Evolutionary conservation across 371 early-diverging fungal species (phyloP).

Genomic region (Umbelopsis sp.): DNA sequence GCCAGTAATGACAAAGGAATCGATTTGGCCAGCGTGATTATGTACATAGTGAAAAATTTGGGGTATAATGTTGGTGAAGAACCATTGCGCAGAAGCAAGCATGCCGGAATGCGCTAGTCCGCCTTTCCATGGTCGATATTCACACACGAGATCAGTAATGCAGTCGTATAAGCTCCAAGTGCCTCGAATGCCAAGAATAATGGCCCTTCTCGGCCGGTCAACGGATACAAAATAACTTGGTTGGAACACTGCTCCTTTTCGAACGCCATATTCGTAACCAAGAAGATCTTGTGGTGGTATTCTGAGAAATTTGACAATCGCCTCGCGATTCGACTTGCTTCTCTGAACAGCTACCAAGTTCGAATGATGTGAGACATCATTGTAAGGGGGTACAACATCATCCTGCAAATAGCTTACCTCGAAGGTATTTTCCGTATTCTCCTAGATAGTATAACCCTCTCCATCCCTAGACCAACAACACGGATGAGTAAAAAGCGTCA

Average conservation of each 20-base stretch:
- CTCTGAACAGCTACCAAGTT: conserved; percentile 60
- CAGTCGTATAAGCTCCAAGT: conserved; percentile 79
- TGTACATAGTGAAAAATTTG: conserved; percentile 55
- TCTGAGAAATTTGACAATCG: conserved; percentile 69
- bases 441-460: conserved; percentile 52
- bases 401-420: conserved; percentile 29
- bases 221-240: conserved; percentile 81
- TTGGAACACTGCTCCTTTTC: conserved; percentile 71
- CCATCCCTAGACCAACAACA: conserved; percentile 39
- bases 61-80: conserved; percentile 73
- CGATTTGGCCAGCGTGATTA: conserved; percentile 24
- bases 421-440: conserved; percentile 53
- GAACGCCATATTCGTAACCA: conserved; percentile 75
- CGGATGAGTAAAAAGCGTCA: not conserved
- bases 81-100: conserved; percentile 79
- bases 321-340: conserved; percentile 67
- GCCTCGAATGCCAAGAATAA: conserved; percentile 84
- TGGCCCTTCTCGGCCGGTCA: conserved; percentile 67
- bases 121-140: conserved; percentile 83
- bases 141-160: conserved; percentile 81
- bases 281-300: conserved; percentile 74
- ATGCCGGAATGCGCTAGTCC: conserved; percentile 86
- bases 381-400: not conserved
- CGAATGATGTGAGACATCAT: conserved; percentile 29
- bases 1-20: conserved; percentile 50